phyloP scores from a whole-genome alignment of 2,329 filamentous ascomycete species.

The Neonectria hederae region DNA sequence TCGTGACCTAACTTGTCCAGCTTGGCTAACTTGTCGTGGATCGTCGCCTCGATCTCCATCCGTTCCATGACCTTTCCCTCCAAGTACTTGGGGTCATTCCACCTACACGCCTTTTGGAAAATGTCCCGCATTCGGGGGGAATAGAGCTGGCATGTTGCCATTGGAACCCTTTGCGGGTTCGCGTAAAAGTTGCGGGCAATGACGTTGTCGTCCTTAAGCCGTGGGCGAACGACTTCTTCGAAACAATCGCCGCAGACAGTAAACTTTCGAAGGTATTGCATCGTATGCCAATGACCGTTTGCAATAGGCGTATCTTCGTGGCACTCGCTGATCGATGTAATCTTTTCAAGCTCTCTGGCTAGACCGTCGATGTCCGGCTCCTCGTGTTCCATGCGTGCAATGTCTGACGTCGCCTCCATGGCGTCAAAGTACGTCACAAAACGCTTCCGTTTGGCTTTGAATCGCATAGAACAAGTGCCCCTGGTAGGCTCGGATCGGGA shows the following conservation, averaged over 20 bases:
- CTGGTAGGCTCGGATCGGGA: constrained; percentile 55
- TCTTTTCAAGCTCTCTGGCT: constrained; percentile 68
- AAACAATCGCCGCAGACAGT: constrained; percentile 91
- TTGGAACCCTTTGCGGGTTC: constrained; percentile 63
- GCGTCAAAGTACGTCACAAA: constrained; percentile 70
- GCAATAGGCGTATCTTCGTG: constrained; percentile 68
- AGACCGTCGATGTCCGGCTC: constrained; percentile 69
- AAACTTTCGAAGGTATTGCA: constrained; percentile 78
- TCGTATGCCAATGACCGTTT: constrained; percentile 79
- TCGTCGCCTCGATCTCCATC: constrained; percentile 67
- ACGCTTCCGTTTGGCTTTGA: constrained; percentile 59
- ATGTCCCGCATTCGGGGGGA: constrained; percentile 80
- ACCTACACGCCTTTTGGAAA: constrained; percentile 73
- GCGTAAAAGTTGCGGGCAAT: constrained; percentile 74
- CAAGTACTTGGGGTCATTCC: constrained; percentile 73
- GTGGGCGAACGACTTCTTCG: constrained; percentile 79
- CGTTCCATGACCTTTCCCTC: constrained; percentile 65
- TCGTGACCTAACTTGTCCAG: constrained; percentile 50
- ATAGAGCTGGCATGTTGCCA: constrained; percentile 80
- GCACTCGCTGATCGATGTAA: constrained; percentile 70
- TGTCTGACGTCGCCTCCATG: constrained; percentile 66
- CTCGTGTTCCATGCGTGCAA: constrained; percentile 54
- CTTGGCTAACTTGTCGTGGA: constrained; percentile 62
- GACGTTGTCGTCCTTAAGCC: constrained; percentile 60
- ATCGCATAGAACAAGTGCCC: constrained; percentile 76